Conservation (phyloP, 768 basidiomycete species). For the Tephrocybe sp. region DNA sequence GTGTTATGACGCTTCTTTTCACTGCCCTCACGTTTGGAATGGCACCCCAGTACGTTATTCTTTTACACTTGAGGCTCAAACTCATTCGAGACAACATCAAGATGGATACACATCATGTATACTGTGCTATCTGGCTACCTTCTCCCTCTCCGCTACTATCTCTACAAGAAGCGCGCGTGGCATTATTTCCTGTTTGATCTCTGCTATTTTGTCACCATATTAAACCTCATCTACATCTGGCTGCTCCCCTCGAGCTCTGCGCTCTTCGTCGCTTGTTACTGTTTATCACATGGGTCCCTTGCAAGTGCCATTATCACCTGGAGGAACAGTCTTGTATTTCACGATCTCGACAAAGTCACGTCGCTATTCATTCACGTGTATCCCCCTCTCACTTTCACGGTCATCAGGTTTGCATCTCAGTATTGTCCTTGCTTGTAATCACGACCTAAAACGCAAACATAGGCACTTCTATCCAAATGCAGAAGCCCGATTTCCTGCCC, state of each 20-base stretch:
- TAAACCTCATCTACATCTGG: slow-evolving; percentile 93
- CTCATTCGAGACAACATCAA: slow-evolving; percentile 26
- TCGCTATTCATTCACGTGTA: slow-evolving; percentile 96
- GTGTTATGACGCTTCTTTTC: slow-evolving; percentile 85
- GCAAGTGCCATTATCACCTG: slow-evolving; percentile 97
- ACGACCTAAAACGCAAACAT: not conserved
- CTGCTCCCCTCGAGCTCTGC: slow-evolving; percentile 71
- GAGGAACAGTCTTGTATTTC: slow-evolving; percentile 98
- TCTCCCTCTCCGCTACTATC: slow-evolving; percentile 78
- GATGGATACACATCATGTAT: slow-evolving; percentile 89
- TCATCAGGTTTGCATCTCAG: slow-evolving; percentile 64
- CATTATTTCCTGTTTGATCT: slow-evolving; percentile 94
- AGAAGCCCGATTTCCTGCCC: slow-evolving; percentile 81
- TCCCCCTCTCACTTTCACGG: slow-evolving; percentile 85
- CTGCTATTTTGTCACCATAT: slow-evolving; percentile 91
- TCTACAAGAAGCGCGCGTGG: slow-evolving; percentile 90
- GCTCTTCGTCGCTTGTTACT: slow-evolving; percentile 91
- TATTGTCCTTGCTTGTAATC: not conserved
- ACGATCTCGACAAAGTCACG: slow-evolving; percentile 95
- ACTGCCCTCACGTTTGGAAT: slow-evolving; percentile 88
- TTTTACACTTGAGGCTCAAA: slow-evolving; percentile 4
- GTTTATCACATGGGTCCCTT: slow-evolving; percentile 85
- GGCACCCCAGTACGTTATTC: slow-evolving; percentile 69
- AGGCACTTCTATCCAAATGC: slow-evolving; percentile 90
- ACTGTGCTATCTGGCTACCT: slow-evolving; percentile 75